Conservation (phyloP, 129 eudicot genomes). For the Smallanthus sonchifolius region DNA sequence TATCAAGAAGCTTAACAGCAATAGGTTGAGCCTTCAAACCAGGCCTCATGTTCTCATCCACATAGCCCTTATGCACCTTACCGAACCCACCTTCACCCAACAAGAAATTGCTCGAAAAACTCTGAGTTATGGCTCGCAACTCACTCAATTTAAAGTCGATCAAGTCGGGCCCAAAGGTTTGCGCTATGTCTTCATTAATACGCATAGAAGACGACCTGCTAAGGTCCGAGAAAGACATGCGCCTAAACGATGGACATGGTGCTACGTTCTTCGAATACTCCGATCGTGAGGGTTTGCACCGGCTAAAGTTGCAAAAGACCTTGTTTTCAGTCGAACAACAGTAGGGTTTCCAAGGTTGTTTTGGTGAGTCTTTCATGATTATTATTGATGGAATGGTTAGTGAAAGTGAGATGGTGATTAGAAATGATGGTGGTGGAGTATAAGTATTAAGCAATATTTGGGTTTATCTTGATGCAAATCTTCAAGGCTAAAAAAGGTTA, state of each 20-base stretch:
- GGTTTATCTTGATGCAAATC: constrained; percentile 20
- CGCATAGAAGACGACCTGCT: constrained; percentile 76
- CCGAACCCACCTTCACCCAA: constrained; percentile 98
- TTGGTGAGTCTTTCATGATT: constrained; percentile 47
- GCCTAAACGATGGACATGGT: constrained; percentile 74
- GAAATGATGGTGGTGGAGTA: constrained; percentile 8
- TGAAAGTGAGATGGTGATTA: background rate
- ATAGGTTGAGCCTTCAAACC: constrained; percentile 90
- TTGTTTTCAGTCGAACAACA: constrained; percentile 76
- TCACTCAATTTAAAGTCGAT: constrained; percentile 74
- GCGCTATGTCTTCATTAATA: constrained; percentile 70
- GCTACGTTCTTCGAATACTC: constrained; percentile 62
- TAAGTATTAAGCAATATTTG: constrained; percentile 18
- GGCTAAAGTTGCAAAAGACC: constrained; percentile 57
- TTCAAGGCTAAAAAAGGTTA: constrained; percentile 16
- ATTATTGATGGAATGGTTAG: constrained; percentile 18
- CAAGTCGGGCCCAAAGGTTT: constrained; percentile 78
- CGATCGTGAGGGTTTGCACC: constrained; percentile 55
- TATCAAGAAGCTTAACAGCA: constrained; percentile 95
- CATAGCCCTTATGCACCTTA: constrained; percentile 83
- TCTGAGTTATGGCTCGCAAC: constrained; percentile 69
- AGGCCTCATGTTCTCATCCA: constrained; percentile 61
- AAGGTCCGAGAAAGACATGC: constrained; percentile 65
- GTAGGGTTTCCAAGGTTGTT: constrained; percentile 68
- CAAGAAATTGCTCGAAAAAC: constrained; percentile 67